These are phyloP conservation scores for Beauveria medogensis DNA, from an alignment of 2,329 filamentous ascomycete genomes.

Conservation along the genomic window DNA sequence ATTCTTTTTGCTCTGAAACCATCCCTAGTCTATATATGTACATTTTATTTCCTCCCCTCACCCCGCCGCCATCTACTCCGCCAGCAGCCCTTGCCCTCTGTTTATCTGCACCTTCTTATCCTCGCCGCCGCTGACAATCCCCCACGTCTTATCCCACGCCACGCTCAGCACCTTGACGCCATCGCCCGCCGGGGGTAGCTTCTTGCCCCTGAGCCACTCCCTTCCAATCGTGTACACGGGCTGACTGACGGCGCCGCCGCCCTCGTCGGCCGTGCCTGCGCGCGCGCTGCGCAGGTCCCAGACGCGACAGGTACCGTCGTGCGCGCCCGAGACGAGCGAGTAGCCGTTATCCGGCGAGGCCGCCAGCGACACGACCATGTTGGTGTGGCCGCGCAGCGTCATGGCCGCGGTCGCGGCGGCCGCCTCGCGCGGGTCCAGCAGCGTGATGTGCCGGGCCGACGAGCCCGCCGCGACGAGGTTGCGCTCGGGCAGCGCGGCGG, in stretches of 20 bases:
- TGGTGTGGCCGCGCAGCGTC: constrained; percentile 85
- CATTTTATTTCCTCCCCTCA: neutral
- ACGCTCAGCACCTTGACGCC: constrained; percentile 87
- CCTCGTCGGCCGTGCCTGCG: constrained; percentile 46
- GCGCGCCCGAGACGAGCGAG: constrained; percentile 79
- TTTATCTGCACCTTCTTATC: constrained; percentile 95
- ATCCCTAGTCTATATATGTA: constrained; percentile 5
- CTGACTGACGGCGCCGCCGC: constrained; percentile 60
- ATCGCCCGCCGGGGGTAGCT: constrained; percentile 62
- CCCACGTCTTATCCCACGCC: constrained; percentile 75
- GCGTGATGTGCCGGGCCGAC: constrained; percentile 75
- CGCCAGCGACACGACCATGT: constrained; percentile 51
- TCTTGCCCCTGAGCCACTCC: constrained; percentile 59
- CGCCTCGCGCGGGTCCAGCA: constrained; percentile 83
- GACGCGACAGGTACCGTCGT: constrained; percentile 85
- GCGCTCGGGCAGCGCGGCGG: constrained; percentile 63
- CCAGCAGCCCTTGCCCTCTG: constrained; percentile 48
- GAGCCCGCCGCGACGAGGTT: constrained; percentile 66
- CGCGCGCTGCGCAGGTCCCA: constrained; percentile 81
- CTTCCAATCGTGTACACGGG: constrained; percentile 67
- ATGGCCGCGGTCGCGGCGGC: constrained; percentile 65
- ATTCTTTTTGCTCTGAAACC: neutral
- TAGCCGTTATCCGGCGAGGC: constrained; percentile 59
- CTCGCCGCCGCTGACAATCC: constrained; percentile 86
- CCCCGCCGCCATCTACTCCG: constrained; percentile 19